These are phyloP conservation scores for Urostyla sp. DNA, from an alignment of 73 alveolate species.

Conservation along the genomic window DNA sequence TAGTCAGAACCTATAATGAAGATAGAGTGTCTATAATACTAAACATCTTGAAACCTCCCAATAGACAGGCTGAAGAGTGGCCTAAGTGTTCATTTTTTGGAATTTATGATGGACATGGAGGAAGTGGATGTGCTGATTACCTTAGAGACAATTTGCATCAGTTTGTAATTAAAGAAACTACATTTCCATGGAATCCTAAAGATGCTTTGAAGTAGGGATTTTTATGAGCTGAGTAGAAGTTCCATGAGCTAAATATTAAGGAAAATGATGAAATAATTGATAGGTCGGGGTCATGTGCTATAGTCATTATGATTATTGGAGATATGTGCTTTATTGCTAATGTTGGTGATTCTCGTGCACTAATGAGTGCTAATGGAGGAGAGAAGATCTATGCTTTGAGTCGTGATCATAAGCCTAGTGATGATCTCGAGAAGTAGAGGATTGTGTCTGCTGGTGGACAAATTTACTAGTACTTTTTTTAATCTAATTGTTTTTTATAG, in stretches of 20 bases:
- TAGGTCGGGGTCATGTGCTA: slow-evolving; percentile 96
- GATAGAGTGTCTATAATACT: slow-evolving; percentile 92
- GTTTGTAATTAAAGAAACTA: slow-evolving; percentile 87
- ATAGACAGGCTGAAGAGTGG: slow-evolving; percentile 79
- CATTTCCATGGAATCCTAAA: slow-evolving; percentile 95
- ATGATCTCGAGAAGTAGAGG: slow-evolving; percentile 92
- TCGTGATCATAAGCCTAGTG: slow-evolving; percentile 97
- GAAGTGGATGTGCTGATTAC: slow-evolving; percentile 93
- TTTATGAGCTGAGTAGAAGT: slow-evolving; percentile 90
- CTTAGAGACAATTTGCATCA: slow-evolving; percentile 96
- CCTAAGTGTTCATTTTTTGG: slow-evolving; percentile 98
- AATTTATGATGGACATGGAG: slow-evolving; percentile 99
- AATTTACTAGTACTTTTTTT: slow-evolving; percentile 72
- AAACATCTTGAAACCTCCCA: slow-evolving; percentile 85
- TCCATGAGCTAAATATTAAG: slow-evolving; percentile 73
- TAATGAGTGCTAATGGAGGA: slow-evolving; percentile 86
- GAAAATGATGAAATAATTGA: slow-evolving; percentile 70
- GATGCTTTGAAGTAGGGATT: slow-evolving; percentile 96
- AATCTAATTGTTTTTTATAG: slow-evolving; percentile 8
- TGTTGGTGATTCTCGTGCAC: slow-evolving; percentile 98
- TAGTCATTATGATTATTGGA: slow-evolving; percentile 89
- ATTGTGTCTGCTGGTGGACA: slow-evolving; percentile 96
- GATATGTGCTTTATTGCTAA: slow-evolving; percentile 94
- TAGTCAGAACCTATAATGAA: slow-evolving; percentile 94
- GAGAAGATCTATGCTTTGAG: slow-evolving; percentile 83